These are phyloP conservation scores for Annulohypoxylon nitens DNA, from an alignment of 495 filamentous ascomycete genomes.

Conservation along the genomic window DNA sequence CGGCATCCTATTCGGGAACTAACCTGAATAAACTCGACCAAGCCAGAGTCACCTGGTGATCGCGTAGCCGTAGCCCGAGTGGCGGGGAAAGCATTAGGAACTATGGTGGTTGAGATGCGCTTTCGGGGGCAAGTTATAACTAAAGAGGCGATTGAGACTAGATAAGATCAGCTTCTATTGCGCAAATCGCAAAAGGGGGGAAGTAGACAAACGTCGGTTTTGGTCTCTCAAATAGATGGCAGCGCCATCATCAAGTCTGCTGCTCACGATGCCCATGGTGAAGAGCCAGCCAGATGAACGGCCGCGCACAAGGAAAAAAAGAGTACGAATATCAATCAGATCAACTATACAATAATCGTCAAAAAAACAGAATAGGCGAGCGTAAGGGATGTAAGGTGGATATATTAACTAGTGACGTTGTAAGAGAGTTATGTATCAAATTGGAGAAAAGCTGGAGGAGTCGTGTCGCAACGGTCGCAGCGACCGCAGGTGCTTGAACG, in stretches of 20 bases:
- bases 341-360: conserved; percentile 22
- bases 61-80: conserved; percentile 82
- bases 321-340: conserved; percentile 27
- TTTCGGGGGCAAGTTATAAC: conserved; percentile 81
- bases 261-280: conserved; percentile 93
- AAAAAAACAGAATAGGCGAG: conserved; percentile 21
- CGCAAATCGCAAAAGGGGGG: conserved; percentile 40
- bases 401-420: conserved; percentile 48
- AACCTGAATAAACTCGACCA: conserved; percentile 94
- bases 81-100: conserved; percentile 91
- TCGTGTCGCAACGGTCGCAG: conserved; percentile 48
- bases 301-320: conserved; percentile 41
- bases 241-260: conserved; percentile 87
- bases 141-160: conserved; percentile 88
- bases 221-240: conserved; percentile 90
- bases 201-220: conserved; percentile 74
- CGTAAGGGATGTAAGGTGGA: conserved; percentile 37
- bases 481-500: conserved; percentile 39
- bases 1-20: conserved; percentile 35
- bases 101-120: conserved; percentile 79
- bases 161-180: conserved; percentile 40
- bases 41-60: conserved; percentile 76
- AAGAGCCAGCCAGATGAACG: conserved; percentile 39
- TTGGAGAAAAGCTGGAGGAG: conserved; percentile 40
- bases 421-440: conserved; percentile 47